Evolutionary conservation across 192 early-diverging fungal species (phyloP), one percentile per base, ranked within the genome.

Genomic region (Phlyctochytrium arcticum): DNA sequence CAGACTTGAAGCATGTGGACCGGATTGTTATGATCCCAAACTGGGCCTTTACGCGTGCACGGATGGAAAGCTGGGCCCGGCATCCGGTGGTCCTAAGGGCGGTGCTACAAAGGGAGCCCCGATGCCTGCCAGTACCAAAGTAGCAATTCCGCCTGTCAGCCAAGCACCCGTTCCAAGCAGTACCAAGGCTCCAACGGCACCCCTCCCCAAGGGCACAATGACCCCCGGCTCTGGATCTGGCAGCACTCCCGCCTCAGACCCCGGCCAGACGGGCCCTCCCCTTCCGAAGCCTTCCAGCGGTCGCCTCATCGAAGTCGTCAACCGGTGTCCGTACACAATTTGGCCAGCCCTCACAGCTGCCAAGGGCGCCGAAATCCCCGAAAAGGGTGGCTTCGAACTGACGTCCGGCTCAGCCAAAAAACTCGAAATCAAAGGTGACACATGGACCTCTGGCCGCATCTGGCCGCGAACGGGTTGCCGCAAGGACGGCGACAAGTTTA

Each of bases 381-480:
- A 8, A 26, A 51, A 63, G 44, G 68, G 68, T 34, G 61, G 59
- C 19, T 57, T 63, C 50, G n/a, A n/a, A n/a, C n/a, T n/a, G n/a
- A n/a, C n/a, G n/a, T n/a, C n/a, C n/a, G n/a, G n/a, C n/a, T n/a
- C n/a, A 0, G 59, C 42, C 2, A 35, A 32, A 29, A 54, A 64
- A 30, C 17, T 64, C 48, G 21, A 31, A 51, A 35, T 68, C 29
- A 57, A 57, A 7, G 21, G 3, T 19, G 10, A 9, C n/a, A n/a
- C 5, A n/a, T 70, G 59, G 60, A 47, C 31, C 9, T 34, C 68
- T 12, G 70, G 56, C 3, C 54, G 70, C 12, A 53, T 71, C 36
- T 71, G 70, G 70, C 39, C 56, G 0, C 36, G 70, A 15, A 68
- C 70, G 8, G 56, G 26, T 33, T 71, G 70, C 55, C 17, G n/a